Base-by-base conservation (phyloP, 1,284 basidiomycete species). In the Malassezia cuniculi region DNA sequence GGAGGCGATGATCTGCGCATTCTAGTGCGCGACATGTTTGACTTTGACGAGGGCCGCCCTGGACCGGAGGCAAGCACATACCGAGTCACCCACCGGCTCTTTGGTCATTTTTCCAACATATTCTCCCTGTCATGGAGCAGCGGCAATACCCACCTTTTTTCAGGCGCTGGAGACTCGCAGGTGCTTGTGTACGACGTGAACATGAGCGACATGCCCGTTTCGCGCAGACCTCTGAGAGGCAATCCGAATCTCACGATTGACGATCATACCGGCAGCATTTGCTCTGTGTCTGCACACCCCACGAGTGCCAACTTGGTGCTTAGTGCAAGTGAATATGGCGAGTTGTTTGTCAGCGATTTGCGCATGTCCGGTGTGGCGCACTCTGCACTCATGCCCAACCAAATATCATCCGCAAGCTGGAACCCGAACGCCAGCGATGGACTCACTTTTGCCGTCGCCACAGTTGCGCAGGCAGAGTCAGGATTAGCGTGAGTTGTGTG, bases 1-100 rank as follows among this genome's bases (percentile, higher is more conserved):
- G 42, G 42, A 16, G 42, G 42, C 6, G 42, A 45, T 18, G 42
- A 45, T 26, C 34, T 45, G 27, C 36, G 42, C 9, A 39, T 45
- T 11, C 42, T 35, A 11, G 27, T 45, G 7, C 42, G 42, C 21
- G 42, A 45, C 16, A 12, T 45, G 21, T 45, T 38, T 19, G 42
- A 45, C 27, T 45, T 15, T 27, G 32, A 45, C 28, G 17, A 17
- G 6, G 12, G 17, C 4, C 42, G 33, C 4, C 20, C 27, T 2
- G 27, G 26, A 5, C 12, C 31, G 21, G 38, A 39, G n/a, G 12
- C 33, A 5, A 39, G 38, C 19, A 30, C 7, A 6, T 45, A 45
- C 25, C 42, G 33, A 12, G 39, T 30, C 8, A 27, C 19, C 10
- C 34, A 25, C 12, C 36, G 42, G 5, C 37, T 45, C 6, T 26